Base-by-base conservation (phyloP, 139 green algal species). In the Chlorella ohadii region DNA sequence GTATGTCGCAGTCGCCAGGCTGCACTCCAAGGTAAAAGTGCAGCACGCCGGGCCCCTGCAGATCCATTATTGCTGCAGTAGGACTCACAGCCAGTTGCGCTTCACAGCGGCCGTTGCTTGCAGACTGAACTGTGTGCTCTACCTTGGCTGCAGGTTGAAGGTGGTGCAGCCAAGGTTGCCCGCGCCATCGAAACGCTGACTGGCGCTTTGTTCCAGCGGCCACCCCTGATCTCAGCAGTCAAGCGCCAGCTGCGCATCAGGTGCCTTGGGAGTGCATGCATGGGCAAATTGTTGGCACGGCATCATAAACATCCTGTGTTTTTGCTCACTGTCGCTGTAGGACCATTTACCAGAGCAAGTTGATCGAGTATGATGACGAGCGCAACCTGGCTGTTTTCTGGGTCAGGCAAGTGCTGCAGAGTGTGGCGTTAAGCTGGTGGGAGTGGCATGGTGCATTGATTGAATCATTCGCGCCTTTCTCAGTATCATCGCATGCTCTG, bases 211-310 rank as follows among this genome's bases (percentile, higher is more conserved):
- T 99, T 99, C 90, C 82, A 99, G 89, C 92, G 97, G 13, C 97
- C 97, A 17, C 97, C 97, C 19, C 92, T 99, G 65, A 99, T 99
- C 84, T 99, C 95, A 13, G 96, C 97, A 34, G 97, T 99, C 34
- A 99, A 99, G 93, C 94, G 97, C 12, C 97, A 99, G 93, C 94
- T 99, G 65, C 95, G 97, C 84, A 94, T 99, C 67, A 92, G 78
- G 78, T 57, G 39, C 3, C n/a, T n/a, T 51, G 38, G 15, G 11
- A 31, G 23, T 16, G 3, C 31, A 16, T 68, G 63, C 63, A 68
- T 9, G n/a, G n/a, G 27, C 28, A 15, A 19, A 38, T 38, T 19
- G 28, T 9, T 72, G 65, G 22, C n/a, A 44, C 3, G 11, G 4
- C 31, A 72, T 41, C 15, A 31, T 27, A 20, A n/a, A 16, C 33